phyloP scores from a whole-genome alignment of 139 green algal species.

The Volvox reticuliferus region DNA sequence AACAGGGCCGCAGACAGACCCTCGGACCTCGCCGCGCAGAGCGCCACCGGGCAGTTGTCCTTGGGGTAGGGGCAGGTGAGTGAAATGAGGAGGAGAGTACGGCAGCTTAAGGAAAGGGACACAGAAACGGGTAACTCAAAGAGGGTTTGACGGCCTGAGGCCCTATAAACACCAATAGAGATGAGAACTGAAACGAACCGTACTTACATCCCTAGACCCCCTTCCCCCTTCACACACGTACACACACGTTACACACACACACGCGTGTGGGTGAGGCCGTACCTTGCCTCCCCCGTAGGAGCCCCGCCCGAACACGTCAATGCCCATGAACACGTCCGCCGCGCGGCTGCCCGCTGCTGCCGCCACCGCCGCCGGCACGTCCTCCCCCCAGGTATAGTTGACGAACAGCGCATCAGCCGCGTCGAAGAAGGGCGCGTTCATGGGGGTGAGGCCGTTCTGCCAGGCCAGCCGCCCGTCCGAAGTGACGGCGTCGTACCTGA shows the following conservation, averaged over 20 bases:
- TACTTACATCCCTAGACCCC: too few species aligned
- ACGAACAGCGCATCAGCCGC: constrained; percentile 81
- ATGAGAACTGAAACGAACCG: too few species aligned
- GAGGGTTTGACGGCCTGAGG: not conserved
- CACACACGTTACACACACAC: not conserved
- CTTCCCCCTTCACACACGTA: too few species aligned
- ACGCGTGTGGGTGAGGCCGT: not conserved
- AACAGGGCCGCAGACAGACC: constrained; percentile 71
- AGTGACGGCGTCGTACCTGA: constrained; percentile 91
- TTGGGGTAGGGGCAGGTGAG: not conserved
- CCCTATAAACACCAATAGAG: too few species aligned
- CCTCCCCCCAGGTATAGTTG: constrained; percentile 78
- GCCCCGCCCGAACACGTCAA: constrained; percentile 84
- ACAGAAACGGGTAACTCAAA: not conserved
- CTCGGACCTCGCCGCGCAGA: constrained; percentile 40
- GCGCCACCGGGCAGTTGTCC: constrained; percentile 45
- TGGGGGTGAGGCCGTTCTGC: constrained; percentile 82
- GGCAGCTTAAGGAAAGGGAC: not conserved
- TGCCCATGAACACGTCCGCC: constrained; percentile 83
- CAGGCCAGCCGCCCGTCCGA: constrained; percentile 80
- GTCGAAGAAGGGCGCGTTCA: constrained; percentile 84
- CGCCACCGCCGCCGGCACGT: constrained; percentile 40
- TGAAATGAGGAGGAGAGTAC: not conserved
- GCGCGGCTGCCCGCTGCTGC: constrained; percentile 53
- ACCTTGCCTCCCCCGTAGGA: constrained; percentile 77